Evolutionary conservation across 108 stramenopile species (phyloP).

Genomic region (Poteriospumella lacustris): DNA sequence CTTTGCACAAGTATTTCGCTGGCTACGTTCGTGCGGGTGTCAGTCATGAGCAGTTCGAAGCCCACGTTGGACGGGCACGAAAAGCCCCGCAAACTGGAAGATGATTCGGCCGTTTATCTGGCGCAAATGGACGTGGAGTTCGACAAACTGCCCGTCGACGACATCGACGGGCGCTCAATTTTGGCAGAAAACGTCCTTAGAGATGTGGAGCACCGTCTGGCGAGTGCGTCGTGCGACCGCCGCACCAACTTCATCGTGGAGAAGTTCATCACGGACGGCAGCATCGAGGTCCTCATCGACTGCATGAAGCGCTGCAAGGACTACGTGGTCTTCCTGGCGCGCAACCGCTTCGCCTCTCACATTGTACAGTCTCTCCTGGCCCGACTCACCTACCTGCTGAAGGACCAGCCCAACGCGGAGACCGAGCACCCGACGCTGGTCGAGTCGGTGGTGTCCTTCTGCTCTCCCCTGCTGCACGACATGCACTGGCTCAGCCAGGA

Average conservation of each 20-base stretch:
- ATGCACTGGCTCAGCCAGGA: neutral
- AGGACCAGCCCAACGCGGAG: too few relatives aligned
- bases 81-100: conserved; percentile 25
- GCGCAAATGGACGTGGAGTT: neutral
- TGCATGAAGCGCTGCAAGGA: neutral
- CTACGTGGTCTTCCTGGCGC: conserved; percentile 5
- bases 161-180: neutral
- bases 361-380: neutral
- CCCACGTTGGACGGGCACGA: neutral
- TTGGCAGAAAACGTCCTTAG: conserved; percentile 3
- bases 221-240: neutral
- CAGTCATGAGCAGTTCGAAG: too few relatives aligned
- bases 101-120: neutral
- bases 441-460: neutral
- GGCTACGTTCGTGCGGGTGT: too few relatives aligned
- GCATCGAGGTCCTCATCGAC: neutral
- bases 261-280: neutral
- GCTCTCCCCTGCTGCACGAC: neutral
- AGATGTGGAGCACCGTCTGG: neutral
- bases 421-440: too few relatives aligned
- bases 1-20: too few relatives aligned
- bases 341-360: conserved; percentile 18
- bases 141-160: neutral
- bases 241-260: conserved; percentile 14
- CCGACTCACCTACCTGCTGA: neutral